Base-by-base conservation (phyloP, 2,329 filamentous ascomycete genomes). In the Cladosporium sp. region DNA sequence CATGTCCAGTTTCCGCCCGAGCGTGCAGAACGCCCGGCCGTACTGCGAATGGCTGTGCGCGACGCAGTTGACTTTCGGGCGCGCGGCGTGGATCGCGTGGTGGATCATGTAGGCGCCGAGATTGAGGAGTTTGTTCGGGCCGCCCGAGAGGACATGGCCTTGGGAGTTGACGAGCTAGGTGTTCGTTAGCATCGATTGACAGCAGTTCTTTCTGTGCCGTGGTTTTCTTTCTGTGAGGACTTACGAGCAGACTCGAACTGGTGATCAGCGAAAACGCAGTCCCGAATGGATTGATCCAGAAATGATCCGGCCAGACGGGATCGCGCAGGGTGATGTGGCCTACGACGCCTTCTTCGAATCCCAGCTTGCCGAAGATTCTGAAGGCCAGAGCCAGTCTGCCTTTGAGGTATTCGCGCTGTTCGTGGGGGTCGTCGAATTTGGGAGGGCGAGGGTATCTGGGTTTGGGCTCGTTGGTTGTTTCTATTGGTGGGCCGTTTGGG, bases 21-120 rank as follows among this genome's bases (percentile, higher is more conserved):
- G 63, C 8, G 66, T 58, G 51, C 61, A 64, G 61, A 65, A 72
- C 0, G 67, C 59, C 22, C 63, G 60, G 0, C 69, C 71, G 38
- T 67, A 67, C 2, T 65, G 59, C n/a, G 59, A 64, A 56, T 73
- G 71, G 20, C 58, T 58, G 53, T 74, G 70, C 29, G 63, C 66
- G 1, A 66, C 66, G 39, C 70, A 66, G 56, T 65, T 61, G 3
- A 75, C 62, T 46, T 76, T 70, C 9, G 72, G 72, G 18, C 72
- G 60, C 1, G 63, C 64, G 41, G 67, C 59, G 53, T 72, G 69
- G 29, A 72, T 69, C 18, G 66, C 67, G 13, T 58, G 61, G 56
- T 75, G 73, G 40, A 75, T 76, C 41, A 69, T 68, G 53, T 72
- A 75, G 0, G 68, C 73, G 1, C 73, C 71, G 0, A 66, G 57